Evolutionary conservation across 768 basidiomycete genomes (phyloP).

Genomic region (Boletales sp.): DNA sequence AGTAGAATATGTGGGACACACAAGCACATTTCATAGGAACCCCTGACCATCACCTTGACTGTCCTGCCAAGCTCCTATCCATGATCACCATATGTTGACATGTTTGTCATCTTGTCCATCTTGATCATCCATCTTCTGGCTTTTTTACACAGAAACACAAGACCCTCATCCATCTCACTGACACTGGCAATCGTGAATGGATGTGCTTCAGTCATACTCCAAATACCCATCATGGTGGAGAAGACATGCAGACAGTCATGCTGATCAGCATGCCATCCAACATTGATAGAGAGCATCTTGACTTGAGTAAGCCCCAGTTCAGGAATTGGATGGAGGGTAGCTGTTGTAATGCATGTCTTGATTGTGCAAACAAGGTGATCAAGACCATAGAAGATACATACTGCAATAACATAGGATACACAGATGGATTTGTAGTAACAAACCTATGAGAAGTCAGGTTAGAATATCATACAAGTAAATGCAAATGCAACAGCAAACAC

Average conservation of each 20-base stretch:
- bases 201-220: constrained; percentile 61
- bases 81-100: constrained; percentile 20
- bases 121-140: constrained; percentile 60
- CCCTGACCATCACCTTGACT: constrained; percentile 45
- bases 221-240: constrained; percentile 49
- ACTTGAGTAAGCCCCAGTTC: constrained; percentile 61
- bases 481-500: not conserved
- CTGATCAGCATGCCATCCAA: constrained; percentile 85
- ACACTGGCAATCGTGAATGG: constrained; percentile 81
- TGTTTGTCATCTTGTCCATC: constrained; percentile 49
- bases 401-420: constrained; percentile 54
- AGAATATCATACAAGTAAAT: not conserved
- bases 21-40: constrained; percentile 59
- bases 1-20: constrained; percentile 23
- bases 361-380: constrained; percentile 57
- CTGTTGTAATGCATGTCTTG: constrained; percentile 61
- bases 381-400: constrained; percentile 46
- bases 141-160: constrained; percentile 65
- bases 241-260: constrained; percentile 70
- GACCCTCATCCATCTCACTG: constrained; percentile 50
- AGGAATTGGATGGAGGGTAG: constrained; percentile 56
- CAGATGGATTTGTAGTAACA: constrained; percentile 51
- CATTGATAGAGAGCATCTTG: constrained; percentile 54
- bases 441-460: constrained; percentile 21
- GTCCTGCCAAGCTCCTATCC: constrained; percentile 14